A percentile compares a stretch with the other conserved stretches of the same genome.
phyloP scores from a whole-genome alignment of 2,329 filamentous ascomycete species.

The Balansia obtecta region DNA sequence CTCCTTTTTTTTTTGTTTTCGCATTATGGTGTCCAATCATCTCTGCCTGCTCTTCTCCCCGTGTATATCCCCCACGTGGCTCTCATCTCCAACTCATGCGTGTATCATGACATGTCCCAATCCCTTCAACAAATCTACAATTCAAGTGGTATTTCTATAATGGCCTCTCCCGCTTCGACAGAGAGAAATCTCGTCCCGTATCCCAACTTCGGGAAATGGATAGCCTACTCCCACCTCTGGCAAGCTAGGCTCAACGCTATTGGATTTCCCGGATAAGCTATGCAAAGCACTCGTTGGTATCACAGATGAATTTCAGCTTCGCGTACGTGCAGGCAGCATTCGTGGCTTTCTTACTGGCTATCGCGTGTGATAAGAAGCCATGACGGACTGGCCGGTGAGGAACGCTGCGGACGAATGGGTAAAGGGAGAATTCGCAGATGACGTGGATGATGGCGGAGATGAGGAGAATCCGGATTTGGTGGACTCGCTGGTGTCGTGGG shows the following conservation, averaged over 20 bases:
- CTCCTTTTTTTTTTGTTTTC: too few relatives aligned
- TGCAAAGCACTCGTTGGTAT: slow-evolving; percentile 47
- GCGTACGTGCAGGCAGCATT: slow-evolving; percentile 61
- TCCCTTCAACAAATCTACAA: too few relatives aligned
- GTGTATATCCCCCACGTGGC: too few relatives aligned
- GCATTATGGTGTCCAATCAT: too few relatives aligned
- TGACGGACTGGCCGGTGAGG: slow-evolving; percentile 13
- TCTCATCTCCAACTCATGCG: too few relatives aligned
- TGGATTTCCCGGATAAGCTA: slow-evolving; percentile 48
- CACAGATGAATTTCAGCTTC: slow-evolving; percentile 55
- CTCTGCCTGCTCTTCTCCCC: too few relatives aligned
- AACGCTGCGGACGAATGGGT: slow-evolving; percentile 27
- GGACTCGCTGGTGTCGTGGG: slow-evolving; percentile 44
- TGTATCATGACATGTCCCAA: too few relatives aligned
- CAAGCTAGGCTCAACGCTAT: slow-evolving; percentile 42
- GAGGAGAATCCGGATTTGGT: slow-evolving; percentile 28
- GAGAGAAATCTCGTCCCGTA: slow-evolving; percentile 54
- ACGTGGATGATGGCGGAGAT: slow-evolving; percentile 7
- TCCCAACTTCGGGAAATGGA: slow-evolving; percentile 39
- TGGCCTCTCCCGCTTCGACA: slow-evolving; percentile 52
- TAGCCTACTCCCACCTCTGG: slow-evolving; percentile 52
- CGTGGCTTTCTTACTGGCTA: slow-evolving; percentile 47
- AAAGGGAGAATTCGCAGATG: slow-evolving; percentile 12
- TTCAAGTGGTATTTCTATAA: slow-evolving; percentile 26
- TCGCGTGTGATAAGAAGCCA: slow-evolving; percentile 28